A percentile compares a stretch with the other conserved stretches of the same genome.
Conservation (phyloP, 495 filamentous ascomycete species). For the Peziza echinospora region DNA sequence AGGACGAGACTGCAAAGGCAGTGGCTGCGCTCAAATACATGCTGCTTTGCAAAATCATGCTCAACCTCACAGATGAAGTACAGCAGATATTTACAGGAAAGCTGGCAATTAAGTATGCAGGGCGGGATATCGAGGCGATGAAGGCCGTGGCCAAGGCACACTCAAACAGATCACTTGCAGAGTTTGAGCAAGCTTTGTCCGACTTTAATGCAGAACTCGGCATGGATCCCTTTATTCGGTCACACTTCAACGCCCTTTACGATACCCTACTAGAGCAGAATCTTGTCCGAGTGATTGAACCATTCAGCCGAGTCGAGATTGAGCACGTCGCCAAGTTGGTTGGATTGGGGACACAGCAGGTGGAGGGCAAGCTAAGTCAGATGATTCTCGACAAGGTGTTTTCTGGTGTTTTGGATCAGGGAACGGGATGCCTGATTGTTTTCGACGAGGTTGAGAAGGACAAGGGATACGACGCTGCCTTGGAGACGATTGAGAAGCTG, state of each 20-base stretch:
- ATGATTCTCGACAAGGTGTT: slow-evolving; percentile 99
- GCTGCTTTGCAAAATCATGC: slow-evolving; percentile 98
- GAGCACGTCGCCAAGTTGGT: slow-evolving; percentile 93
- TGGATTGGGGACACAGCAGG: slow-evolving; percentile 83
- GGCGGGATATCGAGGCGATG: slow-evolving; percentile 89
- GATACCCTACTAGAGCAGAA: slow-evolving; percentile 99
- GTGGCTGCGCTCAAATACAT: slow-evolving; percentile 94
- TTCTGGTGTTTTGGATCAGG: slow-evolving; percentile 89
- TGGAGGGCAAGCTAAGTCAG: slow-evolving; percentile 91
- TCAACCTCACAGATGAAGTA: slow-evolving; percentile 90
- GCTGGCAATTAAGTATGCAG: slow-evolving; percentile 87
- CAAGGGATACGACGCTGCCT: slow-evolving; percentile 77
- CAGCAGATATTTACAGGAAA: slow-evolving; percentile 79
- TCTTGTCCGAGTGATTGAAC: slow-evolving; percentile 96
- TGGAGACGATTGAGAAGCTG: slow-evolving; percentile 91
- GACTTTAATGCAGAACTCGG: slow-evolving; percentile 80
- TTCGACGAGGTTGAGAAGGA: slow-evolving; percentile 88
- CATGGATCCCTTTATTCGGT: slow-evolving; percentile 81
- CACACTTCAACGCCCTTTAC: slow-evolving; percentile 81
- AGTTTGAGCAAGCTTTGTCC: slow-evolving; percentile 81
- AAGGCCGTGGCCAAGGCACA: slow-evolving; percentile 93
- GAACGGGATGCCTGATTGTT: slow-evolving; percentile 89
- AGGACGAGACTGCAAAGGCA: slow-evolving; percentile 67
- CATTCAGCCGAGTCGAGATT: slow-evolving; percentile 90
- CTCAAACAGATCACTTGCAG: slow-evolving; percentile 77